phyloP scores from a whole-genome alignment of 352 stramenopile species.

The Pythium sukuiense region DNA sequence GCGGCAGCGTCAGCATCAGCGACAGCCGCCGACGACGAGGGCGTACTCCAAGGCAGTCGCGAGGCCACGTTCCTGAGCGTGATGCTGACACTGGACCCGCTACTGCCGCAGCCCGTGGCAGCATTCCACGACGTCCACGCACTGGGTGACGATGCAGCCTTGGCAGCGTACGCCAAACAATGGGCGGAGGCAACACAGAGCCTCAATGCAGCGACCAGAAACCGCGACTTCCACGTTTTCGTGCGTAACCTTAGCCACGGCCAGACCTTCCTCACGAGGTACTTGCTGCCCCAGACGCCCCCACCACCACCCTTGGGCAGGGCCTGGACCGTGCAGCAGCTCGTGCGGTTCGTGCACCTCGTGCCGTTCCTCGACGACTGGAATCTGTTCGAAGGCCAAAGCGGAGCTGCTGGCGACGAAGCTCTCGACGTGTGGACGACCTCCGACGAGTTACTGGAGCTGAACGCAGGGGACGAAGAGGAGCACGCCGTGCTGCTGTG shows the following conservation, averaged over 20 bases:
- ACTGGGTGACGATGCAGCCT: constrained; percentile 6
- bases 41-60: constrained; percentile 40
- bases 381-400: constrained; percentile 54
- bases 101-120: constrained; percentile 54
- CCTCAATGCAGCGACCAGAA: constrained; percentile 26
- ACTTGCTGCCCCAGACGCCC: constrained; percentile 70
- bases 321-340: constrained; percentile 26
- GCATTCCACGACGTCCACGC: constrained; percentile 21
- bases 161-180: constrained; percentile 40
- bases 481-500: constrained; percentile 92
- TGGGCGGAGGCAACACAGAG: constrained; percentile 30
- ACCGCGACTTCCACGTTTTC: constrained; percentile 70
- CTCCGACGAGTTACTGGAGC: constrained; percentile 89
- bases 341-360: constrained; percentile 90
- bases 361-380: constrained; percentile 92
- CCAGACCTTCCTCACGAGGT: constrained; percentile 68
- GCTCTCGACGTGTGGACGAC: constrained; percentile 88
- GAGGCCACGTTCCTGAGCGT: constrained; percentile 83
- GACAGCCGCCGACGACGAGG: constrained; percentile 27
- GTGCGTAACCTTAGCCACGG: constrained; percentile 70
- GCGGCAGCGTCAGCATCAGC: constrained; percentile 4
- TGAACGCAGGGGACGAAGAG: constrained; percentile 86
- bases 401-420: constrained; percentile 27
- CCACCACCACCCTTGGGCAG: constrained; percentile 29
- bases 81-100: constrained; percentile 86